Conservation (phyloP, 306 rosid genomes). For the Acacia crassicarpa region DNA sequence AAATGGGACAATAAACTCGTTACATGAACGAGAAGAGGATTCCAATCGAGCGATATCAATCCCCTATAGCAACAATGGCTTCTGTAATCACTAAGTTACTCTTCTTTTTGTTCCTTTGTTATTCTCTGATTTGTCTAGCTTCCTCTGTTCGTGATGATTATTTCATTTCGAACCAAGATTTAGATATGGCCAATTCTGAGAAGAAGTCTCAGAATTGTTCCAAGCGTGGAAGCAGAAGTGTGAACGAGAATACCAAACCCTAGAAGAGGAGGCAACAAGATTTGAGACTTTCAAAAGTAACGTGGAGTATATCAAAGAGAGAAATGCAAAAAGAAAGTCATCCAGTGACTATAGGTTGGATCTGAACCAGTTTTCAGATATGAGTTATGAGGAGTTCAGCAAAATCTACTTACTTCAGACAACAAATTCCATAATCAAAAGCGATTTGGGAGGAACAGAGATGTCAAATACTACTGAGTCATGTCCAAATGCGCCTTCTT, state of each 20-base stretch:
- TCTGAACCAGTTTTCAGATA: not conserved
- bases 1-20: not conserved
- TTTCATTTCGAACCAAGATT: not conserved
- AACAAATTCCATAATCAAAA: not conserved
- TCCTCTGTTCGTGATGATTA: not conserved
- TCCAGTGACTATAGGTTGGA: not conserved
- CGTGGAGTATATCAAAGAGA: not conserved
- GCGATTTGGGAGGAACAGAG: not conserved
- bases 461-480: not conserved
- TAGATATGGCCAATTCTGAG: not conserved
- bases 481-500: not conserved
- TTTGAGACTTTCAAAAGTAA: not conserved
- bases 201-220: not conserved
- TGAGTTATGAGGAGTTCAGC: not conserved
- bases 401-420: not conserved
- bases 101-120: not conserved
- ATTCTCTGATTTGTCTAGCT: not conserved
- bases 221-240: not conserved
- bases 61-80: not conserved
- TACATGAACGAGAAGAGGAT: not conserved
- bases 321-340: not conserved
- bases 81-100: not conserved
- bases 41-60: too few relatives aligned
- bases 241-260: not conserved
- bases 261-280: not conserved